Conservation (phyloP, 148 eudicot genomes). For the Fagopyrum tataricum region DNA sequence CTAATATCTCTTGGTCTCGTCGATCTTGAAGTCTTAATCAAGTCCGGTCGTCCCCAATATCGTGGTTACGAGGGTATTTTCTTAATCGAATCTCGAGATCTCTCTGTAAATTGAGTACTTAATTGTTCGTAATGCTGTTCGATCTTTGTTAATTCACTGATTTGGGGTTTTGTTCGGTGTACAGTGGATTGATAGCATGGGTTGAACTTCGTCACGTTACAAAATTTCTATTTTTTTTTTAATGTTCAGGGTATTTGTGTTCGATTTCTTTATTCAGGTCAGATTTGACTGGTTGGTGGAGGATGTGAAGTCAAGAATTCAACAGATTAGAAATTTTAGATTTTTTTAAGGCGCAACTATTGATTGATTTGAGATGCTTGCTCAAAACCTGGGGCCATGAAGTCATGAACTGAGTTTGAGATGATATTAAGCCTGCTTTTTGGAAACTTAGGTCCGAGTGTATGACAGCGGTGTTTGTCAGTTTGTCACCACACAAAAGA, state of each 20-base stretch:
- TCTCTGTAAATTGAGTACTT: neutral
- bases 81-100: neutral
- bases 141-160: neutral
- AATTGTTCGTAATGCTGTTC: neutral
- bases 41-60: conserved; percentile 78
- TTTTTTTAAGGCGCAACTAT: neutral
- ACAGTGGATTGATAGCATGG: neutral
- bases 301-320: neutral
- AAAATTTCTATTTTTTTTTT: neutral
- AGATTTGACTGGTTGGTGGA: neutral
- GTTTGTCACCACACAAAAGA: too few relatives aligned
- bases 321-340: neutral
- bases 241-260: neutral
- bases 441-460: neutral
- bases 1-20: conserved; percentile 92
- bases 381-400: neutral
- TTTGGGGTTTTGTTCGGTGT: neutral
- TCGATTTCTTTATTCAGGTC: neutral
- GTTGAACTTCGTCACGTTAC: neutral
- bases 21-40: conserved; percentile 93
- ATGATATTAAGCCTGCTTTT: neutral
- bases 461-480: too few relatives aligned
- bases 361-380: neutral
- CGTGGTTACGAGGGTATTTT: conserved; percentile 59
- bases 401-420: neutral